These are phyloP conservation scores for Lactarius sanguifluus DNA, from an alignment of 768 basidiomycete species.

Conservation along the genomic window DNA sequence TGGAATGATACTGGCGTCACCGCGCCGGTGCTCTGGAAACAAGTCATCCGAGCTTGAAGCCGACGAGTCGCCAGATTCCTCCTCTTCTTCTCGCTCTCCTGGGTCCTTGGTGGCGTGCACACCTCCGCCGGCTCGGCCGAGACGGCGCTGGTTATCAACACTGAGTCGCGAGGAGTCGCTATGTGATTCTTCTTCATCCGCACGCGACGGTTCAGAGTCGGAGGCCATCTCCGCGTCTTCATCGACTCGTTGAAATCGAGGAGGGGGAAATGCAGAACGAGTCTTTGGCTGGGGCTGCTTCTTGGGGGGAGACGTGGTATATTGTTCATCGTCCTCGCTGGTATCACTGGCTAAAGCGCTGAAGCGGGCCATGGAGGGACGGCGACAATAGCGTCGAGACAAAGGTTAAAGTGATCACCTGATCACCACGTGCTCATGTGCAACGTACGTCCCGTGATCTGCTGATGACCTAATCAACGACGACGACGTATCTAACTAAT, in stretches of 20 bases:
- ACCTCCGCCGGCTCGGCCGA: slow-evolving; percentile 11
- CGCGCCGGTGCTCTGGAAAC: slow-evolving; percentile 34
- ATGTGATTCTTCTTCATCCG: slow-evolving; percentile 52
- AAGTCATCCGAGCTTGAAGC: slow-evolving; percentile 34
- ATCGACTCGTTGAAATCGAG: slow-evolving; percentile 10
- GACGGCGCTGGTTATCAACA: not conserved
- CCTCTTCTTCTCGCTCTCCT: slow-evolving; percentile 43
- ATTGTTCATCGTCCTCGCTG: slow-evolving; percentile 28
- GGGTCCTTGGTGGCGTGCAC: slow-evolving; percentile 36
- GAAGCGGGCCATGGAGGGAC: slow-evolving; percentile 28
- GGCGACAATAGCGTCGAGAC: not conserved
- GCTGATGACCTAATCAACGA: not conserved
- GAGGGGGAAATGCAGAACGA: not conserved
- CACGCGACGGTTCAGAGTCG: slow-evolving; percentile 42
- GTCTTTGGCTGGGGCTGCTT: slow-evolving; percentile 16
- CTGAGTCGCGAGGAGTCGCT: slow-evolving; percentile 33
- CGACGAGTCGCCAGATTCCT: slow-evolving; percentile 39
- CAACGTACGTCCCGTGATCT: not conserved
- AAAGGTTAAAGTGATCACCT: not conserved
- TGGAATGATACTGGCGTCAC: slow-evolving; percentile 56
- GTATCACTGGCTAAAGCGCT: slow-evolving; percentile 30
- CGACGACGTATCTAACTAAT: no score
- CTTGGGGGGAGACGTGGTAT: slow-evolving; percentile 6
- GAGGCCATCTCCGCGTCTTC: slow-evolving; percentile 24
- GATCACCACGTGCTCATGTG: slow-evolving; percentile 7